Conservation (phyloP, 192 early-diverging fungal genomes). For the Linnemannia exigua region DNA sequence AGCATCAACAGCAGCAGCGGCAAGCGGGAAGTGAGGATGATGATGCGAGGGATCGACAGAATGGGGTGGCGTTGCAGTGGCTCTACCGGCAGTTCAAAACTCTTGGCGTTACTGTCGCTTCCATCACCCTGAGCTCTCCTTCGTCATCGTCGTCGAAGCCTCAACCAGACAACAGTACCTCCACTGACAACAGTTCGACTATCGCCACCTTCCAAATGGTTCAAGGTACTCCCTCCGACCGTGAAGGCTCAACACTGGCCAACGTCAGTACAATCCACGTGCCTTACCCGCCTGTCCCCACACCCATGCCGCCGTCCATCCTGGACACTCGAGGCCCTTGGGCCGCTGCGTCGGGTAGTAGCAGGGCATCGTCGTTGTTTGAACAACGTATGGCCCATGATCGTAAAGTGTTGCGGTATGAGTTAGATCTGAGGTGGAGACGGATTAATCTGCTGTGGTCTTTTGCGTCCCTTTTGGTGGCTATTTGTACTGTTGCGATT, state of each 20-base stretch:
- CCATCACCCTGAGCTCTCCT: conserved; percentile 17
- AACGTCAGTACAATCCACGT: conserved; percentile 18
- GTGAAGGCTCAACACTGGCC: conserved; percentile 11
- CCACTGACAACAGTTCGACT: background rate
- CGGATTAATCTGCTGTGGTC: conserved; percentile 43
- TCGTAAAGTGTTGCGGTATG: conserved; percentile 30
- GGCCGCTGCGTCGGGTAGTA: conserved; percentile 12
- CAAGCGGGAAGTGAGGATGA: background rate
- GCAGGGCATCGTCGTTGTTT: conserved; percentile 19
- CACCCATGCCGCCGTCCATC: background rate
- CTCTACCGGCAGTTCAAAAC: conserved; percentile 14
- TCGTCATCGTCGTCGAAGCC: background rate
- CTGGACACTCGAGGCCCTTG: conserved; percentile 30
- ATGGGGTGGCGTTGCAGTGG: conserved; percentile 12
- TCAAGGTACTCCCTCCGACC: background rate
- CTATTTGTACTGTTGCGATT: conserved; percentile 22
- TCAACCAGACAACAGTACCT: background rate
- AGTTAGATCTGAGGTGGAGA: conserved; percentile 35
- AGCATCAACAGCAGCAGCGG: background rate
- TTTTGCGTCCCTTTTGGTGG: conserved; percentile 27
- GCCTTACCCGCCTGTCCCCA: background rate
- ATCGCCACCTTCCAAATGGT: conserved; percentile 6
- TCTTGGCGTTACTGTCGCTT: conserved; percentile 13
- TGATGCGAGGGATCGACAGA: conserved; percentile 6
- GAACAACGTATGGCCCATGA: conserved; percentile 35